Evolutionary conservation across 2,329 filamentous ascomycete species (phyloP).

Genomic region (Karstenula rhodostoma): DNA sequence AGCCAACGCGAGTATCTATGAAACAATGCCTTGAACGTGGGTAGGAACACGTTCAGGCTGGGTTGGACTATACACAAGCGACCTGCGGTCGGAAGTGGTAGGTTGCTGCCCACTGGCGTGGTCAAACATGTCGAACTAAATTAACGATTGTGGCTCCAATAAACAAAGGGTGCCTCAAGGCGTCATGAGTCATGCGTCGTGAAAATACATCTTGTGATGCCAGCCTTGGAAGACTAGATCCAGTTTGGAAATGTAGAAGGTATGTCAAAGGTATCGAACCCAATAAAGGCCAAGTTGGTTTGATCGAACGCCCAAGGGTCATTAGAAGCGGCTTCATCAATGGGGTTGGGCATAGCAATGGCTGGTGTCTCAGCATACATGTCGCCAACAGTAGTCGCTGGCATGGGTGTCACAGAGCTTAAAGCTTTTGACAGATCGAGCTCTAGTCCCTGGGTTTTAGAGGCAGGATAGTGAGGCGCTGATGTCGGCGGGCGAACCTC

Average conservation of each 20-base stretch:
- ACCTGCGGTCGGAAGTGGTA: slow-evolving; percentile 36
- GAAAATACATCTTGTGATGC: slow-evolving; percentile 24
- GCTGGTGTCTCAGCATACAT: slow-evolving; percentile 40
- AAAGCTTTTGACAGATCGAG: slow-evolving; percentile 41
- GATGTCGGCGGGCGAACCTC: slow-evolving; percentile 36
- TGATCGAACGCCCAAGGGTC: slow-evolving; percentile 42
- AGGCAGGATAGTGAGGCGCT: slow-evolving; percentile 30
- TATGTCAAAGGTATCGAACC: slow-evolving; percentile 33
- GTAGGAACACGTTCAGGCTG: slow-evolving; percentile 28
- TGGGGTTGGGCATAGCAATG: slow-evolving; percentile 42
- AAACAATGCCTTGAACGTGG: slow-evolving; percentile 33
- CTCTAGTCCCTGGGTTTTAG: slow-evolving; percentile 37
- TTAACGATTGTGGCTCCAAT: slow-evolving; percentile 30
- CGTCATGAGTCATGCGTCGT: slow-evolving; percentile 50
- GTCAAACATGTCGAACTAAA: slow-evolving; percentile 25
- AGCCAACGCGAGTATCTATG: slow-evolving; percentile 27
- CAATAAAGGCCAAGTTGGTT: slow-evolving; percentile 31
- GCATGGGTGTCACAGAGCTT: slow-evolving; percentile 30
- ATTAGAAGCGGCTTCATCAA: slow-evolving; percentile 38
- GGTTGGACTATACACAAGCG: slow-evolving; percentile 48
- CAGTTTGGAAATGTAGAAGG: slow-evolving; percentile 37
- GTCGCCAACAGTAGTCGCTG: slow-evolving; percentile 31
- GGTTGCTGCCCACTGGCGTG: slow-evolving; percentile 20
- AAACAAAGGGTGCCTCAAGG: slow-evolving; percentile 35
- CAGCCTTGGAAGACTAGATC: slow-evolving; percentile 41